phyloP scores from a whole-genome alignment of 768 basidiomycete genomes.

The Crepidotus variabilis region DNA sequence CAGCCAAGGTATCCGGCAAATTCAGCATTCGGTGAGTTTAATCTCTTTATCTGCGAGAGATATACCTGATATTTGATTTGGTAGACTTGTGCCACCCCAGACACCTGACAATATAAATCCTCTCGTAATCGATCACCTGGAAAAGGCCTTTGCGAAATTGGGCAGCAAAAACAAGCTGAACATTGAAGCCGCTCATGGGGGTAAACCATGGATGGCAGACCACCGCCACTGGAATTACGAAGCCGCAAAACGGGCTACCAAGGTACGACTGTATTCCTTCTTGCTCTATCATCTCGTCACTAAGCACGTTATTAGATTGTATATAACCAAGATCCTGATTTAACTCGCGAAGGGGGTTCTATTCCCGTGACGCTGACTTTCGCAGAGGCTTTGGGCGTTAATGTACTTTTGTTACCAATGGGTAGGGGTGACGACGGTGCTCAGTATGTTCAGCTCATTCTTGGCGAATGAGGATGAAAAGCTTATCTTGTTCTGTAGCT shows the following conservation, averaged over 20 bases:
- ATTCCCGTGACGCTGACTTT: slow-evolving; percentile 94
- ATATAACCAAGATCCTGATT: slow-evolving; percentile 73
- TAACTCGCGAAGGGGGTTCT: slow-evolving; percentile 90
- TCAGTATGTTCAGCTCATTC: slow-evolving; percentile 50
- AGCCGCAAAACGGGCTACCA: slow-evolving; percentile 84
- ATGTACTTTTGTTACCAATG: slow-evolving; percentile 89
- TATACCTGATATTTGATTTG: not conserved
- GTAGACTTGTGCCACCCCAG: slow-evolving; percentile 81
- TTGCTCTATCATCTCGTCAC: not conserved
- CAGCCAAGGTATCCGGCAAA: slow-evolving; percentile 83
- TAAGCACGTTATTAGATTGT: slow-evolving; percentile 37
- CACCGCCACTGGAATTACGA: slow-evolving; percentile 90
- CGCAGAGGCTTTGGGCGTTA: slow-evolving; percentile 82
- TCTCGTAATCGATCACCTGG: slow-evolving; percentile 65
- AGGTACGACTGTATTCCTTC: slow-evolving; percentile 35
- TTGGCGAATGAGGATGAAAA: not conserved
- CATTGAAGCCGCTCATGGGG: slow-evolving; percentile 72
- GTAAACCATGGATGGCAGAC: slow-evolving; percentile 88
- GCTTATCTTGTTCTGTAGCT: slow-evolving; percentile 37
- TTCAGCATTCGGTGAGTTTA: slow-evolving; percentile 86
- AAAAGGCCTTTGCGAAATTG: slow-evolving; percentile 80
- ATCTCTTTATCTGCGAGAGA: slow-evolving; percentile 3
- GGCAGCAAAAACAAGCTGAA: slow-evolving; percentile 78
- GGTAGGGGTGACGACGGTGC: slow-evolving; percentile 94
- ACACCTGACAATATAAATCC: slow-evolving; percentile 71